Conservation (phyloP, 805 yeast species). For the Pichia heedii region DNA sequence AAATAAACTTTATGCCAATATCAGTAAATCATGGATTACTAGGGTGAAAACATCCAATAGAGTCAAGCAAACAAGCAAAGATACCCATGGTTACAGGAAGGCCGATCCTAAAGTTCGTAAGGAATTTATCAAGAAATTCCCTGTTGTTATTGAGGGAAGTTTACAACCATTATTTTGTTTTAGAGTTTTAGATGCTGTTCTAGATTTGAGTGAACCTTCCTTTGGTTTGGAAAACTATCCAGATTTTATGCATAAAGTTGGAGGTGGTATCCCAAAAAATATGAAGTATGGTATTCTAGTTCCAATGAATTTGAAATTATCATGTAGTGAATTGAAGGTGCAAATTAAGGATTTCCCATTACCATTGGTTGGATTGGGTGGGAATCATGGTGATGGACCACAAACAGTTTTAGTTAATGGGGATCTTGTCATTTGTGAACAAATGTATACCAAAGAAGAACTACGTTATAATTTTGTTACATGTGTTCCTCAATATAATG, state of each 20-base stretch:
- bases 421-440: constrained; percentile 52
- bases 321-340: constrained; percentile 34
- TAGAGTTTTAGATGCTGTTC: constrained; percentile 39
- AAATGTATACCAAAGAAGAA: constrained; percentile 43
- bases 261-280: constrained; percentile 46
- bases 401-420: constrained; percentile 31
- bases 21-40: constrained; percentile 27
- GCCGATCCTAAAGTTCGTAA: constrained; percentile 22
- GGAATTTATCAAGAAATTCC: constrained; percentile 20
- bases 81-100: constrained; percentile 7
- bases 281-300: constrained; percentile 45
- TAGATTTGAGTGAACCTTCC: constrained; percentile 41
- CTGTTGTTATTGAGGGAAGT: constrained; percentile 21
- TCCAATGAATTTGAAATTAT: constrained; percentile 39
- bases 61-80: constrained; percentile 3
- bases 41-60: constrained; percentile 13
- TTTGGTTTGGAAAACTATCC: constrained; percentile 43
- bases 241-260: constrained; percentile 31
- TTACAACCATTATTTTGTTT: constrained; percentile 48
- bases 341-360: constrained; percentile 47
- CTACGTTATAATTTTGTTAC: constrained; percentile 40
- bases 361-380: constrained; percentile 45
- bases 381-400: constrained; percentile 33
- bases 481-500: constrained; percentile 31
- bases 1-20: constrained; percentile 19